Conservation (phyloP, 495 filamentous ascomycete species). For the Penicillium daleae region DNA sequence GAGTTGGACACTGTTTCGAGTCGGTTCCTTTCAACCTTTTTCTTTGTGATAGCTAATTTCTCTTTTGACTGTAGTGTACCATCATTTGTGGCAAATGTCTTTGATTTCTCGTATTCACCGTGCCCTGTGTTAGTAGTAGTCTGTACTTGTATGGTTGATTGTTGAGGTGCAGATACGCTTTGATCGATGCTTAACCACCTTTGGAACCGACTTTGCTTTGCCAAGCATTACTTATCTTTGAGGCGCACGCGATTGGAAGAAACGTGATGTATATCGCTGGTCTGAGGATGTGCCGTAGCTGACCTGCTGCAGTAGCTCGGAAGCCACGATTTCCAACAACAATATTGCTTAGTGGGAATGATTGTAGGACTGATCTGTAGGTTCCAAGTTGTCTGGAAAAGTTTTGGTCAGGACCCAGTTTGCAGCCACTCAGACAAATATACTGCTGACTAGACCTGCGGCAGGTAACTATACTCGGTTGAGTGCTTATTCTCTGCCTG, state of each 20-base stretch:
- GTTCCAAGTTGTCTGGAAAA: not conserved
- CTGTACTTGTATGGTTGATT: not conserved
- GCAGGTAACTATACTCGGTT: too few species aligned
- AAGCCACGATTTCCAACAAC: not conserved
- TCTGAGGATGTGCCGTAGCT: conserved; percentile 1
- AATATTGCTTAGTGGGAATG: not conserved
- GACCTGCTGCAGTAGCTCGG: not conserved
- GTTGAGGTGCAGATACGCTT: conserved; percentile 3
- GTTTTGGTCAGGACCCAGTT: not conserved
- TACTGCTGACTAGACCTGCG: too few species aligned
- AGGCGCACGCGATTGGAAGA: not conserved
- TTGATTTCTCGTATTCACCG: not conserved
- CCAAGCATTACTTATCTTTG: conserved; percentile 16
- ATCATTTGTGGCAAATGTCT: not conserved
- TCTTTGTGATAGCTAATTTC: not conserved
- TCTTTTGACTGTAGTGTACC: not conserved
- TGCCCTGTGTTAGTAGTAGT: not conserved
- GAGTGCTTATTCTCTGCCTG: too few species aligned
- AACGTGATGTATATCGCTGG: conserved; percentile 6
- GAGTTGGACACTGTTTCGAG: not conserved
- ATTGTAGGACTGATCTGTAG: not conserved
- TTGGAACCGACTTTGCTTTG: not conserved
- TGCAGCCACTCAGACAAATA: not conserved
- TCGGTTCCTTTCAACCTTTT: not conserved
- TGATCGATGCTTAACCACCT: conserved; percentile 3